A percentile compares a stretch with the other conserved stretches of the same genome.
phyloP scores from a whole-genome alignment of 768 basidiomycete species.

The Lenzites betulinus region DNA sequence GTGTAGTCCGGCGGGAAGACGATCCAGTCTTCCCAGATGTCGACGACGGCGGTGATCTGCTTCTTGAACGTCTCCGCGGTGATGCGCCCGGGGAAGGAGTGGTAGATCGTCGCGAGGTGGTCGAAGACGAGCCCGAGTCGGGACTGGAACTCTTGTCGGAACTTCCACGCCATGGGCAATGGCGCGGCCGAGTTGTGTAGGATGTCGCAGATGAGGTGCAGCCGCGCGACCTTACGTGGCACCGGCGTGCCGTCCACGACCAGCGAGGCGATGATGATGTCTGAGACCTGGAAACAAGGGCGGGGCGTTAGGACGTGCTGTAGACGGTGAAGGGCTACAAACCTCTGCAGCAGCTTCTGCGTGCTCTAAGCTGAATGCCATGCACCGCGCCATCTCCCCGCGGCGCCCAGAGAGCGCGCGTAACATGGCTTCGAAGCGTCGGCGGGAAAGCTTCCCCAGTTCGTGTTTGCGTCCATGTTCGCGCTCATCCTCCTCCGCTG shows the following conservation, averaged over 20 bases:
- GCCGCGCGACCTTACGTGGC: conserved; percentile 94
- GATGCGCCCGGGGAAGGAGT: conserved; percentile 94
- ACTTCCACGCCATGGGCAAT: conserved; percentile 97
- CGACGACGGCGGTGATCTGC: conserved; percentile 85
- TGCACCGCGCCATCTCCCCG: conserved; percentile 90
- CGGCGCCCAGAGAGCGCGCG: conserved; percentile 82
- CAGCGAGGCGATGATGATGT: conserved; percentile 87
- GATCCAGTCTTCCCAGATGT: conserved; percentile 99
- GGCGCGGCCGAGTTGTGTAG: conserved; percentile 95
- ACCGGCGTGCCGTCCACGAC: conserved; percentile 91
- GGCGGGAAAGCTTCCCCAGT: conserved; percentile 78
- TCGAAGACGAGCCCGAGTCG: conserved; percentile 94
- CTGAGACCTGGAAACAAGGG: conserved; percentile 62
- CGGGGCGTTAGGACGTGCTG: not conserved
- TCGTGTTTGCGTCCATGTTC: conserved; percentile 77
- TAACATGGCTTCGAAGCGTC: conserved; percentile 89
- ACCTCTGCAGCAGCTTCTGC: conserved; percentile 96
- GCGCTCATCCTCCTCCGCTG: conserved; percentile 90
- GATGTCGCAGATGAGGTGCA: conserved; percentile 96
- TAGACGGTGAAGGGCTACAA: conserved; percentile 6
- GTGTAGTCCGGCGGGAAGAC: conserved; percentile 92
- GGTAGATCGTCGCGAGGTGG: conserved; percentile 91
- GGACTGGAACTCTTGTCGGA: conserved; percentile 90
- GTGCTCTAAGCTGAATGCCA: conserved; percentile 97
- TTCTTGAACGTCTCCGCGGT: conserved; percentile 96